These are phyloP conservation scores for Phyllosticta citrichinensis DNA, from an alignment of 2,329 filamentous ascomycete genomes.

Conservation along the genomic window DNA sequence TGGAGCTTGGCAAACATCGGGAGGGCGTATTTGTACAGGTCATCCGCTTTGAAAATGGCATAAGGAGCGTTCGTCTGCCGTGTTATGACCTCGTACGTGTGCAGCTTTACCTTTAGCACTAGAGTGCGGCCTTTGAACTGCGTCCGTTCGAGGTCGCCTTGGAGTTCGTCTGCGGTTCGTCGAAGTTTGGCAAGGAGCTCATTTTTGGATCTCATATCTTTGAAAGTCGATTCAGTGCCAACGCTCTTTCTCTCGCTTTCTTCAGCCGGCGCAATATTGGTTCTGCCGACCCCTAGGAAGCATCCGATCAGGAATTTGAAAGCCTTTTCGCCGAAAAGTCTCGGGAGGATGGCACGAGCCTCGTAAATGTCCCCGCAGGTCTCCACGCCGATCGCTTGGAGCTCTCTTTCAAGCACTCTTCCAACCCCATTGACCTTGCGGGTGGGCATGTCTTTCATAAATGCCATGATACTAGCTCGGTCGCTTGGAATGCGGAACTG, in stretches of 20 bases:
- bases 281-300: slow-evolving; percentile 78
- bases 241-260: slow-evolving; percentile 89
- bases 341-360: slow-evolving; percentile 61
- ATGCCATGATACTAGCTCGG: slow-evolving; percentile 64
- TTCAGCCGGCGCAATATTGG: slow-evolving; percentile 73
- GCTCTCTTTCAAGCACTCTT: slow-evolving; percentile 81
- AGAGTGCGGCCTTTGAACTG: slow-evolving; percentile 85
- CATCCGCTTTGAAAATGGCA: slow-evolving; percentile 62
- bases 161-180: slow-evolving; percentile 74
- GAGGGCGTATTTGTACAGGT: slow-evolving; percentile 70
- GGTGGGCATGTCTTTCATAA: slow-evolving; percentile 75
- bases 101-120: slow-evolving; percentile 84
- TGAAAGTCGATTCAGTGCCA: slow-evolving; percentile 86
- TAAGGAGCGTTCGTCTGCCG: slow-evolving; percentile 68
- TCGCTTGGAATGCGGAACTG: slow-evolving; percentile 71
- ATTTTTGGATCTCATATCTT: slow-evolving; percentile 59
- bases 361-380: slow-evolving; percentile 81
- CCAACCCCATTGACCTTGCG: slow-evolving; percentile 95
- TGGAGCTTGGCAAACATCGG: slow-evolving; percentile 79
- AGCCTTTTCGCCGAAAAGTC: slow-evolving; percentile 83
- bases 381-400: slow-evolving; percentile 77
- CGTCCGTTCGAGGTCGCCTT: slow-evolving; percentile 70
- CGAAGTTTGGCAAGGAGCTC: slow-evolving; percentile 67
- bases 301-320: slow-evolving; percentile 77
- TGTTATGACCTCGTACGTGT: slow-evolving; percentile 86